Evolutionary conservation across 306 rosid genomes (phyloP).

Genomic region (Rosa multiflora): DNA sequence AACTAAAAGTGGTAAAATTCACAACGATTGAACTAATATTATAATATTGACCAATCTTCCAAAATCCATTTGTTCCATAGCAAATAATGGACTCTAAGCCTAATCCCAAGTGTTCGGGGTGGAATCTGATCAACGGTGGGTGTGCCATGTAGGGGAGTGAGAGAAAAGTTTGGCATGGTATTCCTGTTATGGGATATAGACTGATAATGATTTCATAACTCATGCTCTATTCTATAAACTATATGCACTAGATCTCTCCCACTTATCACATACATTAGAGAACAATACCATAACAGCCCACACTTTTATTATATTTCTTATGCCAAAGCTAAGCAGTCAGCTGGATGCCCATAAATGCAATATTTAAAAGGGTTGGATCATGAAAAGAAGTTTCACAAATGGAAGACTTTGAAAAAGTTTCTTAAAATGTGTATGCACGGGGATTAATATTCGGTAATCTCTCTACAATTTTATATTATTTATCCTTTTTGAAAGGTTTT

Average conservation of each 20-base stretch:
- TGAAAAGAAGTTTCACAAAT: background rate
- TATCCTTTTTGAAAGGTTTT: too few relatives aligned
- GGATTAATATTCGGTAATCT: background rate
- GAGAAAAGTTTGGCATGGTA: background rate
- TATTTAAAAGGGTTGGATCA: background rate
- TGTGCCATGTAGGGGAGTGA: background rate
- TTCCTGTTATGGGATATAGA: background rate
- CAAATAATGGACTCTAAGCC: background rate
- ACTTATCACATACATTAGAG: background rate
- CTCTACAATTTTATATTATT: too few relatives aligned
- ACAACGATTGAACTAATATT: too few relatives aligned
- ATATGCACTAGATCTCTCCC: background rate
- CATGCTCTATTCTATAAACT: background rate
- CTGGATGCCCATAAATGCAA: background rate
- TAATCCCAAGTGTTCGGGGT: background rate
- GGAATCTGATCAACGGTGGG: background rate
- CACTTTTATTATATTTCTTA: background rate
- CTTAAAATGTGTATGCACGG: background rate
- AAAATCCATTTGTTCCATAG: background rate
- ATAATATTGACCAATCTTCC: background rate
- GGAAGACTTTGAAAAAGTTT: background rate
- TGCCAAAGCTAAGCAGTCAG: background rate
- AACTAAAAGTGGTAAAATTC: background rate
- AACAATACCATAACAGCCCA: background rate
- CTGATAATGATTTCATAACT: background rate